Base-by-base conservation (phyloP, 202 grass and related monocot genomes). In the Hordeum pubiflorum region DNA sequence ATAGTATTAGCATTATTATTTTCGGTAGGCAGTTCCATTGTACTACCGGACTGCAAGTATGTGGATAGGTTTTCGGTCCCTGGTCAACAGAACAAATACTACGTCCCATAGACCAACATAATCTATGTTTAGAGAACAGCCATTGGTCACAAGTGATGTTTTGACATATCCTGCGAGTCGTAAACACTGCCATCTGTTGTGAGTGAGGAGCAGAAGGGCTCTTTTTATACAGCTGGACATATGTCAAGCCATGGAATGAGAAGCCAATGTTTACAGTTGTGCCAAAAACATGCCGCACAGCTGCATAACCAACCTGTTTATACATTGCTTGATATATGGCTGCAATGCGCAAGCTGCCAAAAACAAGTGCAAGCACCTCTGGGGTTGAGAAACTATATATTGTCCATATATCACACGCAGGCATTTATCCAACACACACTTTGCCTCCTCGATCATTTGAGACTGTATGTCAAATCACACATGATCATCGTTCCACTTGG, bases 11-110 rank as follows among this genome's bases (percentile, higher is more conserved):
- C 7, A 54, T 54, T 54, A 54, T 54, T 36, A 79, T 72, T 72
- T 40, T 82, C 36, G 32, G 22, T 66, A 61, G 32, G 18, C 61
- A 31, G 44, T 72, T 85, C n/a, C 22, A 29, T 29, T 77, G 76
- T 31, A 8, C 15, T 20, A 8, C 15, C 20, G 69, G 26, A 54
- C 50, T 33, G 26, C 34, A 32, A 31, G 43, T 37, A 56, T 18
- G 33, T 69, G 38, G 5, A 54, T 9, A 50, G 15, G 5, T 72
- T 58, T 81, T 36, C 20, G 15, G 1, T 77, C 31, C 58, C 44
- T 70, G 58, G 46, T 33, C 50, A 33, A 82, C 68, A 79, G 37
- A 83, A 79, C 20, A 75, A 67, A 59, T 58, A 0, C 29, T 36
- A 32, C 27, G 74, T n/a, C 9, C 15, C 7, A 21, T 38, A 56